Conservation (phyloP, 108 stramenopile species). For the Pseudonitzschia multistriata region DNA sequence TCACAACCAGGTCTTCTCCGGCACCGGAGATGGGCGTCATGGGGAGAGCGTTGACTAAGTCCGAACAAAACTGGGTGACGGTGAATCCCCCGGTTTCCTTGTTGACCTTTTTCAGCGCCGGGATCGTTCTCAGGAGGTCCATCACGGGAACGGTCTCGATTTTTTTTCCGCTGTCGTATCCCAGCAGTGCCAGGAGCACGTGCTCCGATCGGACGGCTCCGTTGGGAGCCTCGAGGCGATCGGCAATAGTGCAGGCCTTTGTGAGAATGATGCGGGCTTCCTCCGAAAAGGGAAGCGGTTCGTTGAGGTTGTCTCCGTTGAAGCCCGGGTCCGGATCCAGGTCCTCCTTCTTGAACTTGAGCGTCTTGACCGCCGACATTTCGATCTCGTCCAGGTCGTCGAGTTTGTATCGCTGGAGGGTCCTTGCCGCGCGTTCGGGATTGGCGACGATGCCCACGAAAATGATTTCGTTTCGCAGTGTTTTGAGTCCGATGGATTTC, state of each 20-base stretch:
- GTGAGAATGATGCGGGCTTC: constrained; percentile 46
- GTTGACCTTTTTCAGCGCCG: constrained; percentile 11
- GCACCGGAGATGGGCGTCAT: constrained; percentile 33
- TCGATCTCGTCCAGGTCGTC: constrained; percentile 32
- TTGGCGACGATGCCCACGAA: constrained; percentile 57
- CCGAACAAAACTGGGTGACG: constrained; percentile 34
- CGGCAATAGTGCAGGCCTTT: constrained; percentile 56
- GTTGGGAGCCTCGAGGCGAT: constrained; percentile 40
- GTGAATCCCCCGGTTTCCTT: constrained; percentile 23
- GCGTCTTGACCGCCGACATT: constrained; percentile 24
- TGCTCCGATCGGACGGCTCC: constrained; percentile 58
- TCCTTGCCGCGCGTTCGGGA: constrained; percentile 59
- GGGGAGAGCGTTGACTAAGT: constrained; percentile 35
- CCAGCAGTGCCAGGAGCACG: constrained; percentile 65
- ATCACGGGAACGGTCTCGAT: constrained; percentile 36
- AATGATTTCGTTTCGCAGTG: constrained; percentile 53
- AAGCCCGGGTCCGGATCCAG: constrained; percentile 3
- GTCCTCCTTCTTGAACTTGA: constrained; percentile 13
- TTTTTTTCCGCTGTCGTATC: constrained; percentile 45
- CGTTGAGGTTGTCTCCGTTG: constrained; percentile 19
- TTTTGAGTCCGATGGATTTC: constrained; percentile 50
- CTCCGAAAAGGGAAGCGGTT: constrained; percentile 68
- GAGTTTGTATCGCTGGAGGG: constrained; percentile 51
- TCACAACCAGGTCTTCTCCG: constrained; percentile 12
- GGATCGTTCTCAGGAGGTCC: constrained; percentile 30